Evolutionary conservation across 345 rosid species (phyloP).

Genomic region (Citrus glauca): DNA sequence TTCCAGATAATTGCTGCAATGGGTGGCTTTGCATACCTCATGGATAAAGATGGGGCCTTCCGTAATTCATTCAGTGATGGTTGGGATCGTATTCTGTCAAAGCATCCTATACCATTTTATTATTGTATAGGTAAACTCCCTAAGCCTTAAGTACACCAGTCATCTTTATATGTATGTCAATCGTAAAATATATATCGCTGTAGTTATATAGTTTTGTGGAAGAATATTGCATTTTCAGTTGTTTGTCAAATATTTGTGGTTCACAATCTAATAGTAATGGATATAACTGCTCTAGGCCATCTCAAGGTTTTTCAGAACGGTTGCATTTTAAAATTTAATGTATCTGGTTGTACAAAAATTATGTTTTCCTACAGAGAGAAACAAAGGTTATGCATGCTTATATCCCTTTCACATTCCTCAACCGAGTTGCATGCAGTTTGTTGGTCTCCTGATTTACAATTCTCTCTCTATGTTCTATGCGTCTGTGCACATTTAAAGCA

Average conservation of each 20-base stretch:
- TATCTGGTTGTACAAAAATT: neutral
- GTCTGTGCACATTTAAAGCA: neutral
- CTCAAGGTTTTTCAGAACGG: neutral
- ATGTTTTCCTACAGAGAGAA: neutral
- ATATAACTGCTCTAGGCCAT: neutral
- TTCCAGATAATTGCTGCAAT: conserved; percentile 65
- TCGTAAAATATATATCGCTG: neutral
- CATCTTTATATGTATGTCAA: neutral
- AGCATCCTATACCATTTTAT: conserved; percentile 91
- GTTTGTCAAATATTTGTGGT: neutral
- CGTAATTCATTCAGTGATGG: conserved; percentile 89
- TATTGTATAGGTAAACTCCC: conserved; percentile 73
- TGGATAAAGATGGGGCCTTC: conserved; percentile 94
- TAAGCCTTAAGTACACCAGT: neutral
- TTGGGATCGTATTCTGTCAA: conserved; percentile 89
- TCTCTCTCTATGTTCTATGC: neutral
- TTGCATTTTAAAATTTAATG: neutral
- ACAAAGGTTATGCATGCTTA: neutral
- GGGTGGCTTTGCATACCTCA: conserved; percentile 78
- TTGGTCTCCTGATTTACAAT: neutral
- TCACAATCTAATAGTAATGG: neutral
- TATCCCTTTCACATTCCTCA: neutral
- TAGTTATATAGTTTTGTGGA: neutral
- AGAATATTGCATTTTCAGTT: conserved; percentile 6
- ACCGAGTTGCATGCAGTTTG: neutral